phyloP scores from a whole-genome alignment of 352 stramenopile species.

The Pythium insidiosum region DNA sequence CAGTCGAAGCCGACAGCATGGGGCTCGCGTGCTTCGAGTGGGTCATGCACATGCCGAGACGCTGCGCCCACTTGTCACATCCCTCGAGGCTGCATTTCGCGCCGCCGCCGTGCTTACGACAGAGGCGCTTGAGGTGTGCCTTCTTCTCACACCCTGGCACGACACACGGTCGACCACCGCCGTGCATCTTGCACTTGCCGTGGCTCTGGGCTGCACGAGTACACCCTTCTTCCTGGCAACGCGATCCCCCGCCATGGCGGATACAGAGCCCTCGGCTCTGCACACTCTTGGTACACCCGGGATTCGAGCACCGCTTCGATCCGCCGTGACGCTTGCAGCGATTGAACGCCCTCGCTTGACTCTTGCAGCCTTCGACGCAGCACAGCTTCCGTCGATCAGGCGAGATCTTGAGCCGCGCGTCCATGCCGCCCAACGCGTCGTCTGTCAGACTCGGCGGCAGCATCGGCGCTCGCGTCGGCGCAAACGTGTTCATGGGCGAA shows the following conservation, averaged over 20 bases:
- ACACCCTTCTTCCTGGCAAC: slow-evolving; percentile 60
- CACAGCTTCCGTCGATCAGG: slow-evolving; percentile 70
- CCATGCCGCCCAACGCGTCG: slow-evolving; percentile 1
- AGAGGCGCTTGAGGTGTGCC: slow-evolving; percentile 73
- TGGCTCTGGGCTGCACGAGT: slow-evolving; percentile 60
- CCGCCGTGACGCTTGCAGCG: slow-evolving; percentile 79
- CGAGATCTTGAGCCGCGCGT: slow-evolving; percentile 38
- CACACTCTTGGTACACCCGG: slow-evolving; percentile 73
- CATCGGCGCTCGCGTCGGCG: slow-evolving; percentile 5
- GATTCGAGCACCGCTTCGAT: slow-evolving; percentile 73
- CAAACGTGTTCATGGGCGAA: slow-evolving; percentile 14
- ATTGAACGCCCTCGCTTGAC: slow-evolving; percentile 75
- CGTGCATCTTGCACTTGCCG: slow-evolving; percentile 57
- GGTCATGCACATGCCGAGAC: slow-evolving; percentile 79
- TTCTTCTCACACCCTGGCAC: slow-evolving; percentile 76
- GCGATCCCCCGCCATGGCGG: slow-evolving; percentile 66
- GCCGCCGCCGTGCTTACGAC: slow-evolving; percentile 74
- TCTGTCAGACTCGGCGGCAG: slow-evolving; percentile 9
- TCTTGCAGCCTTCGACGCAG: slow-evolving; percentile 64
- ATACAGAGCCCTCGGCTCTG: slow-evolving; percentile 60
- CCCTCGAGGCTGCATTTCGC: slow-evolving; percentile 55
- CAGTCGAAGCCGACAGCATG: no score
- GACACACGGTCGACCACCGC: slow-evolving; percentile 40
- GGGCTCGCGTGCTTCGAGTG: slow-evolving; percentile 65
- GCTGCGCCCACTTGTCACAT: slow-evolving; percentile 82